Evolutionary conservation across 2,329 filamentous ascomycete species (phyloP), one percentile per base, ranked within the genome.

Genomic region (Alternaria postmessia): DNA sequence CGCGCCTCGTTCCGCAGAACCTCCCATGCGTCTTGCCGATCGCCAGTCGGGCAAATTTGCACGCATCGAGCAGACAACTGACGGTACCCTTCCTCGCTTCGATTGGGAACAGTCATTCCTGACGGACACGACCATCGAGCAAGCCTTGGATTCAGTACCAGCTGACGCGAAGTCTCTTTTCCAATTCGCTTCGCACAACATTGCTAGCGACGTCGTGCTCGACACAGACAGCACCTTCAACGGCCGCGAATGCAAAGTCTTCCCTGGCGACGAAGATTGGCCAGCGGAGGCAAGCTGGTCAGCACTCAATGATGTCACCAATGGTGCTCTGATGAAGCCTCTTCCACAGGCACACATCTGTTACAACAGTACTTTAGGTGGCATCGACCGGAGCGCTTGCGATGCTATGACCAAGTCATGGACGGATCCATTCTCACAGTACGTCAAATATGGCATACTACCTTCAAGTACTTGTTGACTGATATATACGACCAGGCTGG

Each of bases 401-500:
- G 46, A 49, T 38, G 32, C 46, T 18, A 24, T 49, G 46, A 36
- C 30, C 30, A 36, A 49, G 20, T 36, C 46, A 36, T 49, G 46
- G 46, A 49, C 46, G 3, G 32, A 49, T 49, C 46, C 46, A n/a
- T 49, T 49, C 16, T 49, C 46, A 14, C 46, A 49, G 46, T 49
- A 38, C n/a, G 46, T 49, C 20, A 38, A 36, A 16, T 4, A 11
- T 12, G 7, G 20, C n/a, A 24, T 1, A 18, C 20, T 6, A 3
- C 8, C 12, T 36, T 24, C 30, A 3, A 32, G 20, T 48, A 48
- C 7, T 11, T 30, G 34, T 36, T 20, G 46, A 26, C 46, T 26
- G 11, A 49, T 67, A 2, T 65, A 69, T 14, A 65, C 61, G 16
- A 67, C 70, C 51, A 65, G 46, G 46, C 32, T 70, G 7, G 65